Conservation (phyloP, 2,329 filamentous ascomycete genomes). For the Microdochium nivale region DNA sequence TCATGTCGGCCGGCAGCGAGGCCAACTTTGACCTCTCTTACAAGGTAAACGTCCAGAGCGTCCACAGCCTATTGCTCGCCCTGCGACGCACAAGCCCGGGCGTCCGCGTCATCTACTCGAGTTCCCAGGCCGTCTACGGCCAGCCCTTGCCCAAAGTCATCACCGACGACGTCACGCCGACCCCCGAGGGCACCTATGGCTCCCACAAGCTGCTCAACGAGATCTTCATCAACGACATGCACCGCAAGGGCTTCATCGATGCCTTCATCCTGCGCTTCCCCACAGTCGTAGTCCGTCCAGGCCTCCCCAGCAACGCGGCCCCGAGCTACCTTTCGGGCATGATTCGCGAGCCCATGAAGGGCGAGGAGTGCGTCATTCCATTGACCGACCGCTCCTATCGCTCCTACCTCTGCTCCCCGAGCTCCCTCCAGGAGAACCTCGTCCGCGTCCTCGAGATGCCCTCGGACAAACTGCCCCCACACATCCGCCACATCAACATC, state of each 20-base stretch:
- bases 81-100: conserved; percentile 40
- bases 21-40: conserved; percentile 51
- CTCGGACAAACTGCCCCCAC: conserved; percentile 28
- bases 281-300: conserved; percentile 52
- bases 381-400: conserved; percentile 39
- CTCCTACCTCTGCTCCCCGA: conserved; percentile 46
- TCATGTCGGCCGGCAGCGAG: conserved; percentile 58
- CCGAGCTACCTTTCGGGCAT: conserved; percentile 56
- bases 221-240: conserved; percentile 54
- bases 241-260: conserved; percentile 47
- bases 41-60: conserved; percentile 52
- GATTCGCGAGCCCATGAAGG: conserved; percentile 52
- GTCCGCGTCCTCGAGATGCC: conserved; percentile 32
- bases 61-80: conserved; percentile 39
- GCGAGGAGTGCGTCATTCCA: conserved; percentile 43
- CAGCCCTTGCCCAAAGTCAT: conserved; percentile 45
- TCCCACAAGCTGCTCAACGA: conserved; percentile 56
- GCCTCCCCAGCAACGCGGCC: conserved; percentile 51
- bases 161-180: conserved; percentile 41
- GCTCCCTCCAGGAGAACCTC: conserved; percentile 43
- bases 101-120: conserved; percentile 51
- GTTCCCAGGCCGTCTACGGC: conserved; percentile 55
- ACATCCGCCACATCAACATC: conserved; percentile 46
- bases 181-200: conserved; percentile 54
- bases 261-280: conserved; percentile 51